phyloP scores from a whole-genome alignment of 176 grass and related monocot genomes.

The Secale cereale region DNA sequence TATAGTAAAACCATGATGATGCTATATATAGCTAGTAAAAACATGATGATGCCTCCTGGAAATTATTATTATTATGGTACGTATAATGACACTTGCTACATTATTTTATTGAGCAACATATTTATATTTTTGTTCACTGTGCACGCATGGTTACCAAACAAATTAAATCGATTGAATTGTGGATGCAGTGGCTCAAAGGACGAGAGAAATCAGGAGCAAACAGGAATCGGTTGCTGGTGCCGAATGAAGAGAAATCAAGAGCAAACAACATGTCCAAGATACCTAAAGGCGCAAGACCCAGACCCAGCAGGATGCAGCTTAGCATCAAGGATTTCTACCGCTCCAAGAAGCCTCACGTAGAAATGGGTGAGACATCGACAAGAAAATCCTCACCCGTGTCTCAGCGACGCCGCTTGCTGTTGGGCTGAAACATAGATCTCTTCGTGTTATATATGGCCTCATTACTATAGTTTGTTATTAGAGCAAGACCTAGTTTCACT shows the following conservation, averaged over 20 bases:
- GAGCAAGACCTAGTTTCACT: no score
- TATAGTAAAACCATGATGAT: no score
- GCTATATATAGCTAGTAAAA: no score
- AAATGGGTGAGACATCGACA: not conserved
- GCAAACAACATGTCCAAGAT: not conserved
- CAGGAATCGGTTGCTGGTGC: conserved; percentile 40
- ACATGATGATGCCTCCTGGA: no score
- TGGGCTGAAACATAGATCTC: conserved; percentile 23
- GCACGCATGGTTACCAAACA: not conserved
- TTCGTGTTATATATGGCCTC: no score
- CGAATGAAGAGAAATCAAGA: conserved; percentile 59
- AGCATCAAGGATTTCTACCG: conserved; percentile 79
- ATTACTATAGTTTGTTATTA: no score
- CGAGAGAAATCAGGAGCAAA: no score
- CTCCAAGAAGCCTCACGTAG: conserved; percentile 30
- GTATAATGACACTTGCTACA: no score
- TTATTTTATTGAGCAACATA: not conserved
- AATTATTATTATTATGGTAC: no score
- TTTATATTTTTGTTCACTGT: not conserved
- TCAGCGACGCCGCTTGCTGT: conserved; percentile 42
- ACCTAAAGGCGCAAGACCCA: conserved; percentile 29
- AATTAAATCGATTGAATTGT: no score
- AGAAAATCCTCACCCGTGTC: conserved; percentile 44
- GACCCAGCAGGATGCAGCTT: conserved; percentile 35
- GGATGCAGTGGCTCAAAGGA: no score